Conservation (phyloP, 352 stramenopile species). For the Pythium dissimile region DNA sequence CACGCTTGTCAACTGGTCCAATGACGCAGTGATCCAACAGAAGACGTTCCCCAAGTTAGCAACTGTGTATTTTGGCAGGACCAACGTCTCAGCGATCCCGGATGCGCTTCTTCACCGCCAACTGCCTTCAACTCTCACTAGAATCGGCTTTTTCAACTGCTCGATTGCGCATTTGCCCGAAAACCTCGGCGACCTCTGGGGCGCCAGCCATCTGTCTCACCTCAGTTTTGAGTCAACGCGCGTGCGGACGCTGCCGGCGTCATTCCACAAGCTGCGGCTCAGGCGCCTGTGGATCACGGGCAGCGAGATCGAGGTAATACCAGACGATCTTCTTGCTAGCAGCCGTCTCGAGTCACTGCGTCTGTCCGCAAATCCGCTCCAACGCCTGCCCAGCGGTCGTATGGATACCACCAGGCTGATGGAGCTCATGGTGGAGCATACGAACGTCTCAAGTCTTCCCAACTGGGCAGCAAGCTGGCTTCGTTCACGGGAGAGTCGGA, state of each 20-base stretch:
- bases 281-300: not conserved
- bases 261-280: not conserved
- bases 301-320: not conserved
- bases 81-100: not conserved
- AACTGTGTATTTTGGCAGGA: not conserved
- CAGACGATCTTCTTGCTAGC: constrained; percentile 1
- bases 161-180: not conserved
- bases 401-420: not conserved
- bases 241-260: not conserved
- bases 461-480: not conserved
- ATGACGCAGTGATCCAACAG: not conserved
- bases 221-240: not conserved
- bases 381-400: not conserved
- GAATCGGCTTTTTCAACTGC: constrained; percentile 10
- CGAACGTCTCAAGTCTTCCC: not conserved
- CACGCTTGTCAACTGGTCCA: constrained; percentile 11
- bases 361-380: not conserved
- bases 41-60: not conserved
- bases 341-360: not conserved
- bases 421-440: constrained; percentile 13
- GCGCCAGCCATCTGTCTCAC: not conserved
- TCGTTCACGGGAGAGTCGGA: not conserved
- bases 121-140: not conserved
- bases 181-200: constrained; percentile 7
- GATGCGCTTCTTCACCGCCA: not conserved